Evolutionary conservation across 345 rosid species (phyloP).

Genomic region (Euclidium syriacum): DNA sequence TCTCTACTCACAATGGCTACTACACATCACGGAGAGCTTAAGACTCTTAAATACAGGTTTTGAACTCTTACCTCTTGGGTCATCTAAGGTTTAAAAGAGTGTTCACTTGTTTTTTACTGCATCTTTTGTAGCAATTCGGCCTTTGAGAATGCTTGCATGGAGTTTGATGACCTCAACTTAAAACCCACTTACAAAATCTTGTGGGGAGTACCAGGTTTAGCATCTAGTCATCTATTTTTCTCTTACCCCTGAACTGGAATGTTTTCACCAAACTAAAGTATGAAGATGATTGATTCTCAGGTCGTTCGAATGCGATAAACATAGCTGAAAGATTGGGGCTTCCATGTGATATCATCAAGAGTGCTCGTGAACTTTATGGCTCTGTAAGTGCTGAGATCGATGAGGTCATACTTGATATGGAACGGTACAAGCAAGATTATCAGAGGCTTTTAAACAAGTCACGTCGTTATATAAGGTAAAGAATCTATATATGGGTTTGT

Average conservation of each 20-base stretch:
- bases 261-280: background rate
- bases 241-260: background rate
- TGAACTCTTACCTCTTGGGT: background rate
- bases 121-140: constrained; percentile 49
- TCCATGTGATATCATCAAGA: constrained; percentile 39
- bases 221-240: background rate
- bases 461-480: constrained; percentile 47
- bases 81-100: background rate
- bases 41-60: constrained; percentile 87
- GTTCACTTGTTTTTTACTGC: background rate
- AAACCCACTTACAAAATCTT: constrained; percentile 88
- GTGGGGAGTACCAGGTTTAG: constrained; percentile 97
- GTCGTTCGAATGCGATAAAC: constrained; percentile 90
- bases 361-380: constrained; percentile 67
- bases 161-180: constrained; percentile 82
- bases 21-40: constrained; percentile 90
- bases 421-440: constrained; percentile 64
- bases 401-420: constrained; percentile 82
- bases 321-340: constrained; percentile 85
- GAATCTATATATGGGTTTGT: constrained; percentile 12
- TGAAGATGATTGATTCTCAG: constrained; percentile 31
- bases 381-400: constrained; percentile 84
- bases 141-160: constrained; percentile 97
- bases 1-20: constrained; percentile 86
- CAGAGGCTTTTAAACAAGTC: constrained; percentile 46